Conservation (phyloP, 352 stramenopile genomes). For the Phytophthora boehmeriae region DNA sequence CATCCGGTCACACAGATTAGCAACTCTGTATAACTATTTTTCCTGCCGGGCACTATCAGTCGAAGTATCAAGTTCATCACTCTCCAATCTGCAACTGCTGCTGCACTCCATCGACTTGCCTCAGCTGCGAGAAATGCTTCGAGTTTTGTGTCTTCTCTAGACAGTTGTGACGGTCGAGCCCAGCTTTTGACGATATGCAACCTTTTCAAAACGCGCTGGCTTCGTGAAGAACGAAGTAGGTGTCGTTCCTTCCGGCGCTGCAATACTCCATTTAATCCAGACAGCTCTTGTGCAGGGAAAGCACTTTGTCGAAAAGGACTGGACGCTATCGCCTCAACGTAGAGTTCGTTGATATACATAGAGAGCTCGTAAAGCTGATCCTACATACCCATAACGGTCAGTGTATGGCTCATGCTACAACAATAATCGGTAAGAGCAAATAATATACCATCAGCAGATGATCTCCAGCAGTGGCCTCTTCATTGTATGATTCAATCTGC, state of each 20-base stretch:
- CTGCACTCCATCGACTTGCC: conserved; percentile 1
- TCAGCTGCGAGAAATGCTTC: conserved; percentile 17
- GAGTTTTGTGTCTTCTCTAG: not conserved
- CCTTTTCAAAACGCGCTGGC: conserved; percentile 46
- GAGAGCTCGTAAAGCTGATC: conserved; percentile 47
- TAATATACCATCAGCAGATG: conserved; percentile 39
- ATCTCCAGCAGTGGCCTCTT: conserved; percentile 29
- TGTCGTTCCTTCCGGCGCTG: conserved; percentile 41
- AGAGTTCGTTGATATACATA: conserved; percentile 42
- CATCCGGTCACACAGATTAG: conserved; percentile 14
- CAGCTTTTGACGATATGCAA: conserved; percentile 33
- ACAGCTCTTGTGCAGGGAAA: conserved; percentile 28
- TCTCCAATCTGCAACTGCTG: conserved; percentile 14
- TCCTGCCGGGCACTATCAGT: not conserved
- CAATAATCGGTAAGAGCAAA: conserved; percentile 3
- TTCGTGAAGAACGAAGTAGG: conserved; percentile 36
- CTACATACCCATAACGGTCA: conserved; percentile 10
- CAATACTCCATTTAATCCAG: conserved; percentile 29
- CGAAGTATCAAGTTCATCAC: conserved; percentile 21
- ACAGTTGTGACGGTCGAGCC: conserved; percentile 10
- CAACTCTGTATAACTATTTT: not conserved
- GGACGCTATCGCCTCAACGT: conserved; percentile 52
- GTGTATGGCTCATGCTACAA: not conserved
- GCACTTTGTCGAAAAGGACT: conserved; percentile 40
- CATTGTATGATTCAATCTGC: conserved; percentile 26